Conservation (phyloP, 495 filamentous ascomycete species). For the Penicillium samsonianum region DNA sequence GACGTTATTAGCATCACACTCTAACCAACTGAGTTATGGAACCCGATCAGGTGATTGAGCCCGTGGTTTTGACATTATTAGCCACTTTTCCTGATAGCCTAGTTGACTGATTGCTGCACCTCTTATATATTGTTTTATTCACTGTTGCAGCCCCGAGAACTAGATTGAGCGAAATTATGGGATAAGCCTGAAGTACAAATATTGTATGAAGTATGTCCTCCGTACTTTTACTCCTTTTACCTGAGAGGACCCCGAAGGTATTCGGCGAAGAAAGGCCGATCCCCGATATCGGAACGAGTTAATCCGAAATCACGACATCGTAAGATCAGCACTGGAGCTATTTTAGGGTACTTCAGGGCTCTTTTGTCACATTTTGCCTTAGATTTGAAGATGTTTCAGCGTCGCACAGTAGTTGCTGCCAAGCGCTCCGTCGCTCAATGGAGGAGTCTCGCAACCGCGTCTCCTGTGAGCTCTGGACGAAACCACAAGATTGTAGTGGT, state of each 20-base stretch:
- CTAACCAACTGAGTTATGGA: no score
- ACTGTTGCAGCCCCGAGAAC: no score
- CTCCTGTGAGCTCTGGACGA: conserved; percentile 37
- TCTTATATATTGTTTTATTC: no score
- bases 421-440: conserved; percentile 20
- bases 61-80: no score
- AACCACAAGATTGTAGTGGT: conserved; percentile 66
- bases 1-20: no score
- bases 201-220: no score
- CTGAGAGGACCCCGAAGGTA: background rate
- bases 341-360: background rate
- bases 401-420: conserved; percentile 20
- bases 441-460: conserved; percentile 43
- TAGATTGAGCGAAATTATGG: no score
- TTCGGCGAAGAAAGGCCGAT: conserved; percentile 3
- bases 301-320: conserved; percentile 14
- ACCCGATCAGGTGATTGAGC: no score
- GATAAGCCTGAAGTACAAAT: no score
- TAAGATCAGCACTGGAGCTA: background rate
- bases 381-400: conserved; percentile 23
- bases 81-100: no score
- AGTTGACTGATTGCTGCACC: no score
- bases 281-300: conserved; percentile 9
- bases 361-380: background rate
- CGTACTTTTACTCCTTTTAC: background rate